phyloP scores from a whole-genome alignment of 73 alveolate species.

The Symbiodinium natans region DNA sequence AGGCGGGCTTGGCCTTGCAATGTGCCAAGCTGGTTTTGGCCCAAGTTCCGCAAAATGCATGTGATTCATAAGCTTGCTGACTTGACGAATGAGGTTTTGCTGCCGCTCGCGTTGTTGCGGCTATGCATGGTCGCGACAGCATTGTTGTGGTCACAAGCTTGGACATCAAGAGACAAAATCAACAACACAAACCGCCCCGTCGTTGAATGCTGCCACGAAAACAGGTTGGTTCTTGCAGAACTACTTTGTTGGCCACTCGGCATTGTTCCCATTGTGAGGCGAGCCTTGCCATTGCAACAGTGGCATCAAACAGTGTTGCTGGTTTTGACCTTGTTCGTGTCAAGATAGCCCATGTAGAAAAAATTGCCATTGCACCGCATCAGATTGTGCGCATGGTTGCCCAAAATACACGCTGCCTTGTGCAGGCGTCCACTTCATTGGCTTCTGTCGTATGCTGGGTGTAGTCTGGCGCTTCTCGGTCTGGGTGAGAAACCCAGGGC shows the following conservation, averaged over 20 bases:
- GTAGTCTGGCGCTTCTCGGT: constrained; percentile 68
- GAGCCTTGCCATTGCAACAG: no score
- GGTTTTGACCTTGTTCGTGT: no score
- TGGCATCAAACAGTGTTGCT: no score
- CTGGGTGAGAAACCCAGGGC: not conserved
- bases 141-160: not conserved
- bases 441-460: constrained; percentile 68
- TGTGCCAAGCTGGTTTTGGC: not conserved
- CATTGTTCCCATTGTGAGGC: constrained; percentile 33
- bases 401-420: not conserved
- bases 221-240: constrained; percentile 33
- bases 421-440: constrained; percentile 79
- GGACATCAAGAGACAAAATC: not conserved
- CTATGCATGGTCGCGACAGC: constrained; percentile 42
- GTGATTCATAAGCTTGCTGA: not conserved
- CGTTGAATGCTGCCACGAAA: no score
- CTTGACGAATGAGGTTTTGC: not conserved
- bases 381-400: no score
- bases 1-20: constrained; percentile 44
- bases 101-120: constrained; percentile 55
- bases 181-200: no score
- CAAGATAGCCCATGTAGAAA: no score
- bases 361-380: no score
- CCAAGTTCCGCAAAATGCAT: not conserved
- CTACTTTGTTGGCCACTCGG: constrained; percentile 47